A percentile compares a stretch with the other conserved stretches of the same genome.
phyloP scores from a whole-genome alignment of 805 yeast species.

The Candida endomychidarum region DNA sequence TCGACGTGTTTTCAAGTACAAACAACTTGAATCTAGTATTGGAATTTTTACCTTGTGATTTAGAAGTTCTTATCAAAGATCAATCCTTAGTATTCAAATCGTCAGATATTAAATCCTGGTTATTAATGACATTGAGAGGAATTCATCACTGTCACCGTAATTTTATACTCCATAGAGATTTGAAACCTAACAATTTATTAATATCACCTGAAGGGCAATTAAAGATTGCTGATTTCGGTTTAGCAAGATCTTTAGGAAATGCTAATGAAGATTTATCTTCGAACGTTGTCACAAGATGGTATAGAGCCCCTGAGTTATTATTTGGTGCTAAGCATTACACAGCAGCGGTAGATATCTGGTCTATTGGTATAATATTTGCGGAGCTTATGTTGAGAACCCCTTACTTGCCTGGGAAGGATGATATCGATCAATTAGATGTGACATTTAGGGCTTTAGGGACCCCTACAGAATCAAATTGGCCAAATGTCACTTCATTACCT shows the following conservation, averaged over 20 bases:
- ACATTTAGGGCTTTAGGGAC: constrained; percentile 96
- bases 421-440: constrained; percentile 85
- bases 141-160: constrained; percentile 94
- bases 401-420: constrained; percentile 90
- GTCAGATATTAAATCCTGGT: constrained; percentile 90
- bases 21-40: constrained; percentile 78
- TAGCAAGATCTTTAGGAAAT: constrained; percentile 81
- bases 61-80: constrained; percentile 87
- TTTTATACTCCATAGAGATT: constrained; percentile 85
- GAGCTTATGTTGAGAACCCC: constrained; percentile 95
- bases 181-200: constrained; percentile 88
- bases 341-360: constrained; percentile 55
- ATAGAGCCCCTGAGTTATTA: constrained; percentile 87
- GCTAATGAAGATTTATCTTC: constrained; percentile 77
- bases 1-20: constrained; percentile 78
- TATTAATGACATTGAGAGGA: constrained; percentile 91
- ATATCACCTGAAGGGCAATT: constrained; percentile 84
- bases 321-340: constrained; percentile 93
- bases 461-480: constrained; percentile 91
- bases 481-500: constrained; percentile 79
- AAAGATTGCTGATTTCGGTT: constrained; percentile 96
- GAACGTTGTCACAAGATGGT: constrained; percentile 97
- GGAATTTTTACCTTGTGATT: constrained; percentile 84
- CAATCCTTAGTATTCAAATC: constrained; percentile 71
- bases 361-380: constrained; percentile 72